phyloP scores from a whole-genome alignment of 441 rosid species.

The Codiaeum variegatum region DNA sequence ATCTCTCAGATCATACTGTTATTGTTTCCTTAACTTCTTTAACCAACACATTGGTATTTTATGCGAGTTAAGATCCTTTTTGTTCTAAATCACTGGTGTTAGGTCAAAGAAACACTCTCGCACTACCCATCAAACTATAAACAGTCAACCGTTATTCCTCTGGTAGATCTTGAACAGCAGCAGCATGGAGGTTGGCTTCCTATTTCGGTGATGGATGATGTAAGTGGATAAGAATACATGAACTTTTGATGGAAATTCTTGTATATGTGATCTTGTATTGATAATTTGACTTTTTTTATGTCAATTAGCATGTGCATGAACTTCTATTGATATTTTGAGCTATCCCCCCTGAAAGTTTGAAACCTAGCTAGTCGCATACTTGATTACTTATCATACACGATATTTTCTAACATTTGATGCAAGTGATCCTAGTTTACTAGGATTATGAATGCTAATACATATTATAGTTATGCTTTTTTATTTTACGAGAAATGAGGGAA shows the following conservation, averaged over 20 bases:
- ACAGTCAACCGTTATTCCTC: constrained; percentile 96
- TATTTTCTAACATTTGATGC: background rate
- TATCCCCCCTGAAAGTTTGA: background rate
- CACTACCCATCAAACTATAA: constrained; percentile 97
- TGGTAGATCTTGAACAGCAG: constrained; percentile 98
- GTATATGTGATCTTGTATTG: background rate
- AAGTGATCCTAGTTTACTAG: background rate
- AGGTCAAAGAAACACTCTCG: constrained; percentile 92
- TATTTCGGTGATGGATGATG: constrained; percentile 97
- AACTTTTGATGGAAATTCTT: background rate
- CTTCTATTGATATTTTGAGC: background rate
- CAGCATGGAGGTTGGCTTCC: constrained; percentile 99
- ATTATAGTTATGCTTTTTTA: background rate
- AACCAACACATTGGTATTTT: background rate
- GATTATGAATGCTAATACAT: background rate
- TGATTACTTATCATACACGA: background rate
- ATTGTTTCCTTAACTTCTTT: background rate
- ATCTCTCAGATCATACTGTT: background rate
- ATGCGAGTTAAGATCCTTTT: background rate
- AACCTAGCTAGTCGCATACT: constrained; percentile 1
- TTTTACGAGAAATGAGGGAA: background rate
- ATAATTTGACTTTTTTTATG: background rate
- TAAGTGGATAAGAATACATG: constrained; percentile 28
- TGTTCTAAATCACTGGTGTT: constrained; percentile 9
- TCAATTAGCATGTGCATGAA: background rate